Evolutionary conservation across 768 basidiomycete species (phyloP).

Genomic region (Naganishia randhawae): DNA sequence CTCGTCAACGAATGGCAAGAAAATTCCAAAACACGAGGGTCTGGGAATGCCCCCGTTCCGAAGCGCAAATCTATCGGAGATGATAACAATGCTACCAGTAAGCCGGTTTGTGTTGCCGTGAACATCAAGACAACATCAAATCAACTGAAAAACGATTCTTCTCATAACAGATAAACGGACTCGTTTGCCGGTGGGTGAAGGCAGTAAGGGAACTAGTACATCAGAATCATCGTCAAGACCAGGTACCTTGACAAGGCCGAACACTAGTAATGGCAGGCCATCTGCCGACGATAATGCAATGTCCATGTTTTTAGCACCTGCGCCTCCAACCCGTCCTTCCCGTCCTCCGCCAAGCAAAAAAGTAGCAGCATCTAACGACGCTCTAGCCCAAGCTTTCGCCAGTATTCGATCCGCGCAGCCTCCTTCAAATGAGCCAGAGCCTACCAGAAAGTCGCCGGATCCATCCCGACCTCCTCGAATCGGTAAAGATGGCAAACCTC

Average conservation of each 20-base stretch:
- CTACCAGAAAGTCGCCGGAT: constrained; percentile 1
- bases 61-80: neutral
- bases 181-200: neutral
- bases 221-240: neutral
- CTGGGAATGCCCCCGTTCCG: neutral
- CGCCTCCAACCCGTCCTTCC: constrained; percentile 5
- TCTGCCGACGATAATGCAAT: neutral
- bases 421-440: neutral
- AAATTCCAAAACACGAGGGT: neutral
- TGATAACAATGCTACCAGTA: neutral
- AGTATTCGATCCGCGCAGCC: neutral
- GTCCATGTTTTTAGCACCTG: neutral
- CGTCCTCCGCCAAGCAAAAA: neutral
- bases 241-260: neutral
- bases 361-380: neutral
- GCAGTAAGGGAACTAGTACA: neutral
- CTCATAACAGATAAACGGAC: neutral
- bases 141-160: neutral
- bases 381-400: constrained; percentile 4
- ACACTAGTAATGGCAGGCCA: too few species aligned
- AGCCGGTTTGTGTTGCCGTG: neutral
- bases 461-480: neutral
- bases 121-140: neutral
- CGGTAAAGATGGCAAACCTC: constrained; percentile 6
- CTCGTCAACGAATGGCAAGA: neutral